Evolutionary conservation across 2,329 filamentous ascomycete genomes (phyloP), one percentile per base, ranked within the genome.

Genomic region (Fusarium globosum): DNA sequence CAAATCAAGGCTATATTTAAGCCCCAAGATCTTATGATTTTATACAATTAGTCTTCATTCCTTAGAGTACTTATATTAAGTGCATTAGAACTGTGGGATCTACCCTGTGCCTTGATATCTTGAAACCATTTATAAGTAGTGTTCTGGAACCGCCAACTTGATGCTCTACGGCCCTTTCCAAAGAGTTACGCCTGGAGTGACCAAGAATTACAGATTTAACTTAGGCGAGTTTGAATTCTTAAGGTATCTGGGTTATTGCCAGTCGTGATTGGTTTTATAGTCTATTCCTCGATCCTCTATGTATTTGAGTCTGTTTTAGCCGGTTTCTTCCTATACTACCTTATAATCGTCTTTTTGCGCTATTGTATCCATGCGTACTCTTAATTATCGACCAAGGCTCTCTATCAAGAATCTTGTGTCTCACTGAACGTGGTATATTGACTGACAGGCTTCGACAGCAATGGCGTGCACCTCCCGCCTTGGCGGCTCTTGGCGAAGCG

Each of bases 401-500:
- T 35, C 16, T 2, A 7, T 23, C 2, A 8, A 23, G 8, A 2
- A 14, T 6, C 13, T 35, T 35, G 0, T 23, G 1, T 20, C 16
- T 33, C 8, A 5, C n/a, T 13, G 3, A 51, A 23, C 8, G 6
- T 51, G 4, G 15, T 12, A 20, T 7, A 12, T 30, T 23, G 13
- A 23, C 16, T 20, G 28, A 35, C 21, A 23, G 28, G 28, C 16
- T 35, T 35, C 8, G 21, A 23, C 14, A 35, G 21, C 30, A 23
- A 10, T 23, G 48, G 48, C 28, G 48, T 23, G 16, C 39, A 59
- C 18, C 45, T 52, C 65, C 65, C 66, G 65, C 49, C 65, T 68
- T 69, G 57, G 62, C 62, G 41, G 7, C 9, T 9, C 65, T 69
- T 68, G 65, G 66, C 65, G 39, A 42, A 42, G 8, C 12, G 21